phyloP scores from a whole-genome alignment of 208 protist genomes.

The Acanthamoeba castellanii region DNA sequence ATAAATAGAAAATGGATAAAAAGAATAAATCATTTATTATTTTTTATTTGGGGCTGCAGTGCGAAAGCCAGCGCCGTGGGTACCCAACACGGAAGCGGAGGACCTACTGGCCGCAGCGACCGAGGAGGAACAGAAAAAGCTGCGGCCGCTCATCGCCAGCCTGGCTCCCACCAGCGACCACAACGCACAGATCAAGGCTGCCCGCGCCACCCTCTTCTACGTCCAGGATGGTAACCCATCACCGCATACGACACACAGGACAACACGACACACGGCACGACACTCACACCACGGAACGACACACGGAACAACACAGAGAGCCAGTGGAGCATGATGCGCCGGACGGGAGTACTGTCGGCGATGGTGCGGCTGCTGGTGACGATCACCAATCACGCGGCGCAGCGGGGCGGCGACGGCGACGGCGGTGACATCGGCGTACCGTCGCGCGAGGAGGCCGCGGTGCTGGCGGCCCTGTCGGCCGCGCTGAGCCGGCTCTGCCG shows the following conservation, averaged over 20 bases:
- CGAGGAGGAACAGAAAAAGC: neutral
- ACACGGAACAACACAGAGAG: neutral
- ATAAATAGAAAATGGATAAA: too few species aligned
- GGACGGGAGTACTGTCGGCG: neutral
- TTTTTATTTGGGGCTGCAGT: neutral
- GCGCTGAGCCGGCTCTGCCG: neutral
- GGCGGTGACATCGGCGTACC: too few species aligned
- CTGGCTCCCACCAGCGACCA: constrained; percentile 31
- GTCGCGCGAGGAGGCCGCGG: neutral
- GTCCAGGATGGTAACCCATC: neutral
- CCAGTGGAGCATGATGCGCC: constrained; percentile 14
- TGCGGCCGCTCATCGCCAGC: neutral
- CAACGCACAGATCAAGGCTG: constrained; percentile 47
- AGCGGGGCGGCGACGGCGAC: neutral
- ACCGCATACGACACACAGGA: neutral
- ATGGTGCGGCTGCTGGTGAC: neutral
- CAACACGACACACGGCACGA: neutral
- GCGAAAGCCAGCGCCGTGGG: neutral
- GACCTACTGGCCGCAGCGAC: neutral
- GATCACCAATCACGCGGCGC: neutral
- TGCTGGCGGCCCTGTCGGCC: constrained; percentile 8
- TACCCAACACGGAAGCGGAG: neutral
- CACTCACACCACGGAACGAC: neutral
- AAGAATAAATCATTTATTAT: too few species aligned
- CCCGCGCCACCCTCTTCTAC: constrained; percentile 45